These are phyloP conservation scores for Erythrobasidium hasegawianum DNA, from an alignment of 1,284 basidiomycete species.

Conservation along the genomic window DNA sequence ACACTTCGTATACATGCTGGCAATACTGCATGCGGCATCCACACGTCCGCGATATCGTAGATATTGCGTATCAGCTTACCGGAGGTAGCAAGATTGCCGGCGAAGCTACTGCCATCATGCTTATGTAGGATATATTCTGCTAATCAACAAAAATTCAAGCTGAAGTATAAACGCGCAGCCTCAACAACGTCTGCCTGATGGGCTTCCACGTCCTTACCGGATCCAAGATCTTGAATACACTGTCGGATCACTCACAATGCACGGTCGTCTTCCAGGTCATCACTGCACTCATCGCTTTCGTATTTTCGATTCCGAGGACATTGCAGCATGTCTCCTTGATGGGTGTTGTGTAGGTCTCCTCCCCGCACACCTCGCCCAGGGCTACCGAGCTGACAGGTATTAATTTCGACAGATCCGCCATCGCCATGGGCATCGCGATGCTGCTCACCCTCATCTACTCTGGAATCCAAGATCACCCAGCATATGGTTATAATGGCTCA, in stretches of 20 bases:
- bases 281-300: conserved; percentile 52
- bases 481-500: conserved; percentile 24
- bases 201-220: conserved; percentile 41
- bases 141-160: too few species aligned
- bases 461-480: conserved; percentile 56
- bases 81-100: conserved; percentile 32
- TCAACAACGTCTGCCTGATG: conserved; percentile 37
- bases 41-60: conserved; percentile 34
- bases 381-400: too few species aligned
- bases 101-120: conserved; percentile 35
- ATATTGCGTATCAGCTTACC: conserved; percentile 35
- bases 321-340: conserved; percentile 56
- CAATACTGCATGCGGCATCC: conserved; percentile 32
- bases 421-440: conserved; percentile 59
- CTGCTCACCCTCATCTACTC: conserved; percentile 57
- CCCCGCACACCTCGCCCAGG: too few species aligned
- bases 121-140: too few species aligned
- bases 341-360: conserved; percentile 42
- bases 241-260: conserved; percentile 47
- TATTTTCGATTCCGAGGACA: conserved; percentile 57
- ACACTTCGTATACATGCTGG: conserved; percentile 27
- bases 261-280: conserved; percentile 44
- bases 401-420: conserved; percentile 51
- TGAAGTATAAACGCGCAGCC: too few species aligned
- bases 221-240: conserved; percentile 46